Evolutionary conservation across 2,329 filamentous ascomycete genomes (phyloP), one percentile per base, ranked within the genome.

Genomic region (Cryphonectria nitschkei): DNA sequence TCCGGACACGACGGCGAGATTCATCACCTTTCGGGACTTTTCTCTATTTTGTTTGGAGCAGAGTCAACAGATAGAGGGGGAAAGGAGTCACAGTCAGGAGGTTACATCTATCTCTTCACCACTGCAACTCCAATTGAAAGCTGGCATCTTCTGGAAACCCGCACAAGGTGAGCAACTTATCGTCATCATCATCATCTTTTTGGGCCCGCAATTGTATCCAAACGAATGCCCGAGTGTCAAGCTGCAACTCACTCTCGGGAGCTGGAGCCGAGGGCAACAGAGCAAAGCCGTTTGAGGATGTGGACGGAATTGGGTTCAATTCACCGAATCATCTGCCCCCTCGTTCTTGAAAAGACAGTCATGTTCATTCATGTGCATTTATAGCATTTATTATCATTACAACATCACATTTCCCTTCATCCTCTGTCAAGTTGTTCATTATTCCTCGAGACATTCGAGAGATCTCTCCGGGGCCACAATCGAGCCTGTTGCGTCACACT

Each of bases 1-100:
- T 50, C 70, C 65, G 68, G 62, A 67, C 37, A 14, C 43, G 43
- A 64, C 32, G 50, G 50, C 26, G 37, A n/a, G 8, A n/a, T 52
- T 37, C 8, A 39, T 26, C 19, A 43, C 61, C 19, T 32, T 26
- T 43, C 60, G 54, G 37, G 37, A 56, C 64, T 8, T 32, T 39
- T n/a, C 50, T 68, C 43, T 43, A 43, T 43, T 26, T 56, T 26
- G 37, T 52, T 16, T 43, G 41, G 39, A 37, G 32, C 14, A 68
- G 34, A 56, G 22, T 54, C 43, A 58, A 58, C 22, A 58, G 29
- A 56, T 13, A 16, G 5, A 32, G 54, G 16, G 16, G 43, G 9
- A 11, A 39, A 22, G 13, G 54, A 6, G 56, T 34, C 26, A 32
- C 22, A 22, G 13, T 3, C 26, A 39, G 37, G 37, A 39, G 37